Evolutionary conservation across 495 filamentous ascomycete genomes (phyloP), one percentile per base, ranked within the genome.

Genomic region (Aspergillus funiculosus): DNA sequence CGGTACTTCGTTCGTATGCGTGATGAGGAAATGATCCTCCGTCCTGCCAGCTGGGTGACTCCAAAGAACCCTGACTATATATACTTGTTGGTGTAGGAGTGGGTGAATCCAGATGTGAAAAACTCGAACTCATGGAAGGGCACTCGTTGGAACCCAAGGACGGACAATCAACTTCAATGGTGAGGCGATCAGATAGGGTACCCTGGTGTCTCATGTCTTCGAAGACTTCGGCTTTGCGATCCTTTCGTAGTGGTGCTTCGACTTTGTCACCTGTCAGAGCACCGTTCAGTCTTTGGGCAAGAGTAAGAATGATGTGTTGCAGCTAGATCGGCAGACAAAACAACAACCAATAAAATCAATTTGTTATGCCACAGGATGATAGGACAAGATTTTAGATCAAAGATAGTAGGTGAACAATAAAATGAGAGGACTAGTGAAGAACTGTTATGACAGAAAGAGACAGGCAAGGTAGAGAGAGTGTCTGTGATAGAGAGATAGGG

Each of bases 61-160:
- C 62, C 46, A 73, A 39, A 1, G 68, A 67, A 25, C 59, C 55
- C 37, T 71, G 66, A 39, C 69, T 70, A 48, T 71, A 71, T 14
- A 70, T 52, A 46, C 64, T 71, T 13, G 68, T 70, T 4, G 69
- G 69, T 1, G 69, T 73, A 1, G 66, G 66, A 17, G 63, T 71
- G 0, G 68, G 68, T 22, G 69, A 73, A 39, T 71, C 68, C 52
- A 70, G 53, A 41, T 66, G 65, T 28, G 68, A 73, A 49, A 69
- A 73, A 47, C 64, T 70, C 6, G 67, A 68, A 32, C 54, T 63
- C 65, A 69, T 71, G 14, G 67, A 71, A n/a, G 66, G 67, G 54
- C 67, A 73, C 43, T 67, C 66, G 59, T 60, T 71, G 19, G 68
- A 61, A 43, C 67, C 66, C 56, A 71, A 44, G 21, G 67, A 66